A percentile compares a stretch with the other conserved stretches of the same genome.
These are phyloP conservation scores for Magnusiomyces tetraspermus DNA, from an alignment of 1,139 yeast genomes.

Conservation along the genomic window DNA sequence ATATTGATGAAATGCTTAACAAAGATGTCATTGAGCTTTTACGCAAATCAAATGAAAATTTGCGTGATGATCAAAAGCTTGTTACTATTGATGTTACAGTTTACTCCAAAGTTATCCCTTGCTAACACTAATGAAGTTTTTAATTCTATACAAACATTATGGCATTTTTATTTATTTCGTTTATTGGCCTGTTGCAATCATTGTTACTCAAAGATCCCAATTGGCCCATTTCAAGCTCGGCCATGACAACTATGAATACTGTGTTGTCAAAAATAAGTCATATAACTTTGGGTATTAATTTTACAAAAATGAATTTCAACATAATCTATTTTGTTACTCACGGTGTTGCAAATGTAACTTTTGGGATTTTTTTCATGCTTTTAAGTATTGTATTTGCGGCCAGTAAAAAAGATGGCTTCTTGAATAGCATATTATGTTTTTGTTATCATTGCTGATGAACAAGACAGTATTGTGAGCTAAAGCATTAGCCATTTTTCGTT, in stretches of 20 bases:
- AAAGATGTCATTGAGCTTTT: conserved; percentile 66
- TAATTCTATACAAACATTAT: too few species aligned
- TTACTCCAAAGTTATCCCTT: conserved; percentile 82
- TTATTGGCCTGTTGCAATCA: conserved; percentile 96
- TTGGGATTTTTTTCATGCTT: conserved; percentile 99
- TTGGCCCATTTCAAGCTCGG: conserved; percentile 92
- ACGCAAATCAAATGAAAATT: conserved; percentile 84
- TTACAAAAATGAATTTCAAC: conserved; percentile 98
- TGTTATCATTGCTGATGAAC: conserved; percentile 67
- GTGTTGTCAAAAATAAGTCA: conserved; percentile 81
- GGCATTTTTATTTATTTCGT: conserved; percentile 89
- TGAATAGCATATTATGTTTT: conserved; percentile 91
- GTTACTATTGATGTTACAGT: conserved; percentile 95
- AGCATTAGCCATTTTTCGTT: conserved; percentile 75
- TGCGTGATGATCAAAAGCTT: conserved; percentile 85
- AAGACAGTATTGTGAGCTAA: conserved; percentile 90
- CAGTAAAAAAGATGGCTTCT: conserved; percentile 90
- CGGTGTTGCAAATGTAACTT: conserved; percentile 98
- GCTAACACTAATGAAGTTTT: conserved; percentile 89
- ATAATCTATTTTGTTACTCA: conserved; percentile 99
- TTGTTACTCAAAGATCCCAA: conserved; percentile 89
- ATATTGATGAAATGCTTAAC: conserved; percentile 50
- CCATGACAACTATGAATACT: conserved; percentile 78
- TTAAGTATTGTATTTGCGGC: conserved; percentile 98
- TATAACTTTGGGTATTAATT: conserved; percentile 88